Evolutionary conservation across 257 asterid species (phyloP).

Genomic region (Ajuga chamaepitys): DNA sequence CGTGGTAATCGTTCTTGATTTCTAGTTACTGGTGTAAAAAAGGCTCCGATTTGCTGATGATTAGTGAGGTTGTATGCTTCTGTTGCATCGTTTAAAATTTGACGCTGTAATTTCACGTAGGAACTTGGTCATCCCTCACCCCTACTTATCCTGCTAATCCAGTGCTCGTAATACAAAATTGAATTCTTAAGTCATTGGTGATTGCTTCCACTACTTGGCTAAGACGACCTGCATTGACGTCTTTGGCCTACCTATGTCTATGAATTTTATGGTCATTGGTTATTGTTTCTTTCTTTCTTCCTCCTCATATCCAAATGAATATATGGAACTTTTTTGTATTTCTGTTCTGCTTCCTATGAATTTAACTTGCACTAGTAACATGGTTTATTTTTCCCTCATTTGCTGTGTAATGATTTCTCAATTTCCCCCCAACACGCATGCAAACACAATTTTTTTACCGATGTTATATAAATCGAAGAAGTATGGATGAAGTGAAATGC

Average conservation of each 20-base stretch:
- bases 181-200: background rate
- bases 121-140: background rate
- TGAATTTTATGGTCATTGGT: background rate
- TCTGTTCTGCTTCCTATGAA: background rate
- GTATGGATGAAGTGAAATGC: background rate
- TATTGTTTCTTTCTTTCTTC: background rate
- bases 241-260: background rate
- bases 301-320: background rate
- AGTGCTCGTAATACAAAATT: background rate
- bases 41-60: conserved; percentile 3
- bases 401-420: background rate
- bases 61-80: background rate
- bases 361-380: background rate
- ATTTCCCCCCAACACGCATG: background rate
- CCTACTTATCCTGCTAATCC: background rate
- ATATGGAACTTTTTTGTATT: background rate
- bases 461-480: background rate
- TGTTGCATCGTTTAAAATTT: background rate
- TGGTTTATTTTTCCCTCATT: background rate
- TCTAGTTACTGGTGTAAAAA: conserved; percentile 3
- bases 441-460: background rate
- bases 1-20: conserved; percentile 12
- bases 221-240: background rate
- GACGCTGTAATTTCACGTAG: background rate
- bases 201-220: background rate